Base-by-base conservation (phyloP, 257 asterid species). In the Primulina eburnea region DNA sequence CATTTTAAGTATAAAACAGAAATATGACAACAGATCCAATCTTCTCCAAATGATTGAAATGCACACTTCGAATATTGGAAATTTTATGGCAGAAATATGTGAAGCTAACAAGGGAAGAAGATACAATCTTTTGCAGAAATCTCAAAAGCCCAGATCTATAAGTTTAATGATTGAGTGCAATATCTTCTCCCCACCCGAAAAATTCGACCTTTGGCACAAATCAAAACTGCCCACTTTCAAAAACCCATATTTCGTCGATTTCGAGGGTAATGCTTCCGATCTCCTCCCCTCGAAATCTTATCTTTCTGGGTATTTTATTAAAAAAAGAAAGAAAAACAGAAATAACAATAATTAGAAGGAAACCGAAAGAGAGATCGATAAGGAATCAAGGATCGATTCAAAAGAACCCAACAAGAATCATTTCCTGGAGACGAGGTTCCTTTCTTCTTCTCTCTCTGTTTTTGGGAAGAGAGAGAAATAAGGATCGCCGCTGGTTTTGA, bases 401-500 rank as follows among this genome's bases (percentile, higher is more conserved):
- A 62, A 71, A 64, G 52, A 74, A 75, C 71, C 77, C 77, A 21
- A 61, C 72, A 43, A 52, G 60, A 65, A 72, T 43, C 64, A 21
- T 24, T 67, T 69, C 40, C 63, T 80, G 65, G 57, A 73, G 73
- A 68, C 64, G 64, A 63, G 72, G 70, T 68, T 67, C 72, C 63
- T 68, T 74, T 43, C 55, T 3, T 38, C 50, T 40, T 40, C 17
- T 59, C 67, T 6, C 66, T 69, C 35, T 60, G 50, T 47, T 37
- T 78, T 40, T 35, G 80, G 57, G 63, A 59, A 70, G 83, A 77
- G 84, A 82, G 77, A 83, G 84, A 74, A 71, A 56, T 32, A 67
- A 73, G 83, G 83, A 72, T 75, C 67, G 47, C 88, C 90, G 82
- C 81, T 55, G 60, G 76, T 60, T 70, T 65, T 62, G 58, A 82